Conservation (phyloP, 257 asterid genomes). For the Catharanthus roseus region DNA sequence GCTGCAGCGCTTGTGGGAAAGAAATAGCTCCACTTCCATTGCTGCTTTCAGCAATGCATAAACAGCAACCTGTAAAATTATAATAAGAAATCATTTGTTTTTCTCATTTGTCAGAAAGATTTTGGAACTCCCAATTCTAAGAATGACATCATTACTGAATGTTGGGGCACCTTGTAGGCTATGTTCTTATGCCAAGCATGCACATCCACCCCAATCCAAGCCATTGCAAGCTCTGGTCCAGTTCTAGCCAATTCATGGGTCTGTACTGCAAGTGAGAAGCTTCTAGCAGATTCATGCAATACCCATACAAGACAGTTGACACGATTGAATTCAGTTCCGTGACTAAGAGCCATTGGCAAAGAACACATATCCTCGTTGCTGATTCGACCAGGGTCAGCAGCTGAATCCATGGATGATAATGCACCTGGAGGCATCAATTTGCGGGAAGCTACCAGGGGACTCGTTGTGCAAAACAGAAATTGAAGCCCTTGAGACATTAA, state of each 20-base stretch:
- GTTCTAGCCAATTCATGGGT: conserved; percentile 39
- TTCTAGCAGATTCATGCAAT: conserved; percentile 57
- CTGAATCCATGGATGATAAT: conserved; percentile 32
- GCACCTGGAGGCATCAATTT: conserved; percentile 36
- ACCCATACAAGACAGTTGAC: conserved; percentile 50
- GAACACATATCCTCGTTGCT: conserved; percentile 25
- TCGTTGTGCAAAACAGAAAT: conserved; percentile 3
- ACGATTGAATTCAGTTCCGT: conserved; percentile 37
- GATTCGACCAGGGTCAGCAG: conserved; percentile 25
- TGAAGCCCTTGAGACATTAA: conserved; percentile 21
- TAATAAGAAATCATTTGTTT: neutral
- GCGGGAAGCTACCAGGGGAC: conserved; percentile 6
- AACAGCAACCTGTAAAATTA: conserved; percentile 51
- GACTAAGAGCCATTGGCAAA: conserved; percentile 14
- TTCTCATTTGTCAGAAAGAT: neutral
- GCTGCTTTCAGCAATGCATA: conserved; percentile 68
- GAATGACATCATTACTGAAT: neutral
- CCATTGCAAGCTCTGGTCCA: conserved; percentile 60
- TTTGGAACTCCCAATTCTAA: neutral
- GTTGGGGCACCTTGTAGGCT: conserved; percentile 31
- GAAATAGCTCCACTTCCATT: conserved; percentile 58
- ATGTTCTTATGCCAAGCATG: conserved; percentile 41
- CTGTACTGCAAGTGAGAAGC: conserved; percentile 46
- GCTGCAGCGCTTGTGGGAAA: conserved; percentile 66
- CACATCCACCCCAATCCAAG: conserved; percentile 52